phyloP scores from a whole-genome alignment of 768 basidiomycete genomes.

The Phaffia australis region DNA sequence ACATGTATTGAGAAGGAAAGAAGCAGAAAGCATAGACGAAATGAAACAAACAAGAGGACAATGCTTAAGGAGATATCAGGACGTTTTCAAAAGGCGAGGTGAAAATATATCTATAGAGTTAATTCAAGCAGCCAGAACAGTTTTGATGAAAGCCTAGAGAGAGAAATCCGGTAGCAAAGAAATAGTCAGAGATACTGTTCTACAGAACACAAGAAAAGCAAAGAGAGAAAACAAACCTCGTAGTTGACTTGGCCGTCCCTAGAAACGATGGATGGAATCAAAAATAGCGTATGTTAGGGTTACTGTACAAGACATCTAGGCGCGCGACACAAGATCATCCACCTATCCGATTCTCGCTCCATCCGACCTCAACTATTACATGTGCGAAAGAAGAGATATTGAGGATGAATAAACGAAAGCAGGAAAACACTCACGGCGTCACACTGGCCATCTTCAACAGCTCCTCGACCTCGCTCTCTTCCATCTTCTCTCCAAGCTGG shows the following conservation, averaged over 20 bases:
- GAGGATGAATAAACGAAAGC: slow-evolving; percentile 5
- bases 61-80: slow-evolving; percentile 38
- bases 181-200: slow-evolving; percentile 28
- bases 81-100: slow-evolving; percentile 32
- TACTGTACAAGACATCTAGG: neutral
- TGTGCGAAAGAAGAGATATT: neutral
- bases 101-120: slow-evolving; percentile 36
- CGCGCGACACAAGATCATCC: neutral
- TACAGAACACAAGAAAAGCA: slow-evolving; percentile 44
- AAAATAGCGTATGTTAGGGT: slow-evolving; percentile 7
- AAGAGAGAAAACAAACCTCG: slow-evolving; percentile 44
- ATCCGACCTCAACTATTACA: slow-evolving; percentile 12
- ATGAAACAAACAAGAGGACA: slow-evolving; percentile 18
- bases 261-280: slow-evolving; percentile 9
- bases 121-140: slow-evolving; percentile 51
- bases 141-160: slow-evolving; percentile 38
- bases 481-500: slow-evolving; percentile 96
- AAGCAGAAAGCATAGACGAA: neutral
- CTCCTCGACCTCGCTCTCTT: slow-evolving; percentile 95
- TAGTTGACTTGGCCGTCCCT: slow-evolving; percentile 98
- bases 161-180: slow-evolving; percentile 36
- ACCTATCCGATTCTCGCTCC: neutral
- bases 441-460: slow-evolving; percentile 91
- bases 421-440: slow-evolving; percentile 53
- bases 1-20: neutral